These are phyloP conservation scores for Neurospora sp. DNA, from an alignment of 495 filamentous ascomycete genomes.

Conservation along the genomic window DNA sequence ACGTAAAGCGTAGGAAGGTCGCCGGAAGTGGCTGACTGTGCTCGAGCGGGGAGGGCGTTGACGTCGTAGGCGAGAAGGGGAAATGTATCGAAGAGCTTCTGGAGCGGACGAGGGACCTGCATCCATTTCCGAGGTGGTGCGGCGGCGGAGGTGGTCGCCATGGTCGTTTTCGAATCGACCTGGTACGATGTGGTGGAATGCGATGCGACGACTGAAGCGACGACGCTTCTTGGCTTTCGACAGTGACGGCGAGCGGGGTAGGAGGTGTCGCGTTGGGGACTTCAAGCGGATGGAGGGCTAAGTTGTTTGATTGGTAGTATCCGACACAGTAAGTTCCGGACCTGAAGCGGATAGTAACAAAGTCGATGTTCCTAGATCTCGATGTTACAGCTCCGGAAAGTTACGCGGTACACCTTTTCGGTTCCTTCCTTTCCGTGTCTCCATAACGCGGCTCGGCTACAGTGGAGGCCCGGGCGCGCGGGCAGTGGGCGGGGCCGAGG, in stretches of 20 bases:
- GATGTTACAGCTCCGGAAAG: not conserved
- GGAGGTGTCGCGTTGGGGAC: not conserved
- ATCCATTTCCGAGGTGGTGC: slow-evolving; percentile 2
- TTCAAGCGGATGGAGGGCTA: not conserved
- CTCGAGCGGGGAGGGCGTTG: slow-evolving; percentile 64
- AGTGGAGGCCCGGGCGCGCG: not conserved
- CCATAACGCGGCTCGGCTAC: not conserved
- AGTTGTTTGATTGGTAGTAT: not conserved
- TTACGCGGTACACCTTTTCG: not conserved
- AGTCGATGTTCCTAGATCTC: not conserved
- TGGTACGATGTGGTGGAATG: too few species aligned
- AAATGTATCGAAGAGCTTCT: slow-evolving; percentile 72
- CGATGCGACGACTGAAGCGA: not conserved
- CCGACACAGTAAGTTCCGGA: not conserved
- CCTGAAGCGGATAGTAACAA: not conserved
- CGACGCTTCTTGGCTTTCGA: not conserved
- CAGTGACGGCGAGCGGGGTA: not conserved
- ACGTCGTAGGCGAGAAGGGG: slow-evolving; percentile 69
- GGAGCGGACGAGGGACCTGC: slow-evolving; percentile 64
- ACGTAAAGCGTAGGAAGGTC: slow-evolving; percentile 61
- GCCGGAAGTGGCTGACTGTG: slow-evolving; percentile 34
- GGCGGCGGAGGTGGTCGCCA: slow-evolving; percentile 3
- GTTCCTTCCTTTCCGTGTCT: not conserved
- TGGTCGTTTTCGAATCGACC: not conserved
- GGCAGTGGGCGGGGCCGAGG: not conserved